Base-by-base conservation (phyloP, 768 basidiomycete genomes). In the Hygrophorus pudorinus region DNA sequence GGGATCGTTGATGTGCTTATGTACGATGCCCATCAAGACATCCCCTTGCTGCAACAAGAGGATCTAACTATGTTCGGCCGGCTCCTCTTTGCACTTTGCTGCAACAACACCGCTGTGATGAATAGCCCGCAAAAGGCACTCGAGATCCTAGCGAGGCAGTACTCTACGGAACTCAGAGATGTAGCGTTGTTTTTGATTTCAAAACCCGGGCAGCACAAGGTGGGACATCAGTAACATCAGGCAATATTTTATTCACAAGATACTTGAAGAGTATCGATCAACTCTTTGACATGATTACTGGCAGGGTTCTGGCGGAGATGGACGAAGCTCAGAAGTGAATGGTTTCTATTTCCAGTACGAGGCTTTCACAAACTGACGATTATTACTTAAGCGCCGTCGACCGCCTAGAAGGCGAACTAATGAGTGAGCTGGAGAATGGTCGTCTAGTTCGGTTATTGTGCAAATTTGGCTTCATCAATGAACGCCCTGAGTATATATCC, bases 401-500 rank as follows among this genome's bases (percentile, higher is more conserved):
- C 55, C 68, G 74, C 27, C 65, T 97, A 13, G 92, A 98, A 59
- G 69, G 73, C 12, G 87, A 97, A 52, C 70, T 98, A 29, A 71
- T 81, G 64, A 75, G 81, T 32, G 94, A 98, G 59, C 70, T 98
- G 16, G 96, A 98, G 67, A 98, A 99, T 55, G 91, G 85, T 0
- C 73, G 96, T 20, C 70, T 98, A 8, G 85, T 97, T 24, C 73
- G 96, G 38, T 63, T 98, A 40, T 66, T 98, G 48, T 81, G 81
- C 61, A 99, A 98, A 65, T 83, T 99, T 53, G 91, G 91, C 0
- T 98, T 99, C 63, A 97, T 99, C 67, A 98, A 98, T 59, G 96
- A 99, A 58, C 75, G 96, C n/a, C 94, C 96, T 2, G 96, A 98
- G 91, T 97, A 58, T 44, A 87, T 74, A 5, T 32, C 7, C 5